Conservation (phyloP, 2,329 filamentous ascomycete genomes). For the Stachybotrys chartarum region DNA sequence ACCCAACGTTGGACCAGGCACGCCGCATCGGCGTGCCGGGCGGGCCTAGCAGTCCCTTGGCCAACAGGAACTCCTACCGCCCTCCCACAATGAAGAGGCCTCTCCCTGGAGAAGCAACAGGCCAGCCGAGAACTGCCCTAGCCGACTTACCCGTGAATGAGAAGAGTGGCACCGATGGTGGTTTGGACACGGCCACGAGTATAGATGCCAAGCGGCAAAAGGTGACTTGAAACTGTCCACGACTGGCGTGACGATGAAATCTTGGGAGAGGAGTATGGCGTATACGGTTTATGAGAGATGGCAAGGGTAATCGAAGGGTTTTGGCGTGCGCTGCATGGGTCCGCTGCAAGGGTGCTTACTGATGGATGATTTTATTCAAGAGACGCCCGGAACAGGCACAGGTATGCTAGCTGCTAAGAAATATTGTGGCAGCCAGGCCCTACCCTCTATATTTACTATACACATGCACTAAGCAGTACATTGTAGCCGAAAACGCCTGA, state of each 20-base stretch:
- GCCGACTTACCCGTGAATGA: conserved; percentile 44
- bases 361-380: too few species aligned
- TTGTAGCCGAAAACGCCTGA: neutral
- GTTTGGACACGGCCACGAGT: conserved; percentile 14
- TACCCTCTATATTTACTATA: neutral
- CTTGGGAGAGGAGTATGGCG: neutral
- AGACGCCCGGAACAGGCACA: too few species aligned
- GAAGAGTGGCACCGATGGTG: conserved; percentile 10
- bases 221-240: conserved; percentile 19
- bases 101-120: conserved; percentile 19
- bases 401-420: too few species aligned
- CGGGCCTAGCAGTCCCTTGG: conserved; percentile 46
- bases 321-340: too few species aligned
- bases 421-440: too few species aligned
- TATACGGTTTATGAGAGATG: neutral
- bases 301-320: too few species aligned
- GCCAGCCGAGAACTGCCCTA: conserved; percentile 33
- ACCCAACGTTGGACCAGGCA: conserved; percentile 46
- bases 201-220: conserved; percentile 47
- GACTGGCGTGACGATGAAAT: neutral
- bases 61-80: conserved; percentile 51
- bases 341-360: too few species aligned
- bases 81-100: conserved; percentile 53
- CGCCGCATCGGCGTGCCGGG: conserved; percentile 54
- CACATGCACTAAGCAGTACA: conserved; percentile 3